Conservation (phyloP, 495 filamentous ascomycete genomes). For the Annulohypoxylon bovei region DNA sequence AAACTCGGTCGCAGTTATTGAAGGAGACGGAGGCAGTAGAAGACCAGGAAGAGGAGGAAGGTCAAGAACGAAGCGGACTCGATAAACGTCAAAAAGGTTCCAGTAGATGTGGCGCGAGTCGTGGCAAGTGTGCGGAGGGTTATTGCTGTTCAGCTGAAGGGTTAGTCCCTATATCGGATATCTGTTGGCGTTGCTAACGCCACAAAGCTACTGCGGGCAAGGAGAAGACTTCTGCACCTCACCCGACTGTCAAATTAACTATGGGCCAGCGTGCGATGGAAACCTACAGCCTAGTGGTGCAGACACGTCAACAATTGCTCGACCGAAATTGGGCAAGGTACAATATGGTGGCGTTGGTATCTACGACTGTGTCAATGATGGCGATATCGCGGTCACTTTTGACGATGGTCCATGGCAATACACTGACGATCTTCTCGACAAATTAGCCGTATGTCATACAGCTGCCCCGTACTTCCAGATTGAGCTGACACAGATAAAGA, state of each 20-base stretch:
- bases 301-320: constrained; percentile 67
- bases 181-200: constrained; percentile 47
- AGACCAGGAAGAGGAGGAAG: constrained; percentile 7
- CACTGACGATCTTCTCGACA: constrained; percentile 73
- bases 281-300: constrained; percentile 69
- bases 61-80: constrained; percentile 33
- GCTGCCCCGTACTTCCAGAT: neutral
- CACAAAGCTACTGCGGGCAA: constrained; percentile 67
- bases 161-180: constrained; percentile 40
- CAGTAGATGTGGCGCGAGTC: constrained; percentile 50
- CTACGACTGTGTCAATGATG: constrained; percentile 69
- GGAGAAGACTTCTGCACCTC: constrained; percentile 70
- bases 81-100: constrained; percentile 37
- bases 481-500: constrained; percentile 46
- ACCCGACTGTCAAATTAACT: constrained; percentile 76
- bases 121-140: constrained; percentile 62
- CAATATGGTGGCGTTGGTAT: constrained; percentile 71
- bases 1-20: constrained; percentile 15
- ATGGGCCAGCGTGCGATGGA: constrained; percentile 72
- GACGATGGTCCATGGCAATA: constrained; percentile 81
- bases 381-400: constrained; percentile 78
- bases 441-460: constrained; percentile 58
- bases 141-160: constrained; percentile 74
- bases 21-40: constrained; percentile 14
- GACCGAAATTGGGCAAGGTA: constrained; percentile 66